These are phyloP conservation scores for Cinchona pubescens DNA, from an alignment of 257 asterid species.

Conservation along the genomic window DNA sequence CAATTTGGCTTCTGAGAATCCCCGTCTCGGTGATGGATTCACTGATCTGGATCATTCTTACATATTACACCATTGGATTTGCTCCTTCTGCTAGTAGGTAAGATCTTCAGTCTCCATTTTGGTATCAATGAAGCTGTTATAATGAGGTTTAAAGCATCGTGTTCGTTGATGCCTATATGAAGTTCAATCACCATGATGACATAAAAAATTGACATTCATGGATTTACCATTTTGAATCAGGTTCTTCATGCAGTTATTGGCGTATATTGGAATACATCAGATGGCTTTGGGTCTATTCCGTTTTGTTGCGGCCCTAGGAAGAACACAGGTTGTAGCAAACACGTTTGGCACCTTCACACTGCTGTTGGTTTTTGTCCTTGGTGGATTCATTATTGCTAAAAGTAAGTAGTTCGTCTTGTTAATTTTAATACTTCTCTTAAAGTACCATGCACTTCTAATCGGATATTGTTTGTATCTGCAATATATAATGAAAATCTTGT, in stretches of 20 bases:
- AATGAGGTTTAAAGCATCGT: too few species aligned
- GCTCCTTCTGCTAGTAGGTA: slow-evolving; percentile 84
- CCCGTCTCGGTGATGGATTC: slow-evolving; percentile 88
- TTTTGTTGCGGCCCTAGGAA: slow-evolving; percentile 72
- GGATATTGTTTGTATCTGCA: not conserved
- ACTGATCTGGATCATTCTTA: slow-evolving; percentile 73
- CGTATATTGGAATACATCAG: slow-evolving; percentile 77
- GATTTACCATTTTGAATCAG: slow-evolving; percentile 37
- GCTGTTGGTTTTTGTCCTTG: slow-evolving; percentile 81
- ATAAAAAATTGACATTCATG: not conserved
- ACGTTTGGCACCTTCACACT: slow-evolving; percentile 73
- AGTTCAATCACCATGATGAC: not conserved
- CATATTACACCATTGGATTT: slow-evolving; percentile 91
- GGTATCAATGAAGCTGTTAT: not conserved
- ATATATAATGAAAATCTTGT: not conserved
- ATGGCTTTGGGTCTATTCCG: slow-evolving; percentile 92
- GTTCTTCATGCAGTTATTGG: slow-evolving; percentile 78
- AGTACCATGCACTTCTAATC: not conserved
- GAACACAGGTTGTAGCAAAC: slow-evolving; percentile 76
- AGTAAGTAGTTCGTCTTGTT: slow-evolving; percentile 43
- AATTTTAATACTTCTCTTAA: not conserved
- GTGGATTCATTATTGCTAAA: slow-evolving; percentile 83
- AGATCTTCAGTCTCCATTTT: slow-evolving; percentile 5
- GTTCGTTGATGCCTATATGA: not conserved
- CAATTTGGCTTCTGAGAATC: slow-evolving; percentile 81